Evolutionary conservation across 768 basidiomycete genomes (phyloP), one percentile per base, ranked within the genome.

Genomic region (Neoboletus magnificus): DNA sequence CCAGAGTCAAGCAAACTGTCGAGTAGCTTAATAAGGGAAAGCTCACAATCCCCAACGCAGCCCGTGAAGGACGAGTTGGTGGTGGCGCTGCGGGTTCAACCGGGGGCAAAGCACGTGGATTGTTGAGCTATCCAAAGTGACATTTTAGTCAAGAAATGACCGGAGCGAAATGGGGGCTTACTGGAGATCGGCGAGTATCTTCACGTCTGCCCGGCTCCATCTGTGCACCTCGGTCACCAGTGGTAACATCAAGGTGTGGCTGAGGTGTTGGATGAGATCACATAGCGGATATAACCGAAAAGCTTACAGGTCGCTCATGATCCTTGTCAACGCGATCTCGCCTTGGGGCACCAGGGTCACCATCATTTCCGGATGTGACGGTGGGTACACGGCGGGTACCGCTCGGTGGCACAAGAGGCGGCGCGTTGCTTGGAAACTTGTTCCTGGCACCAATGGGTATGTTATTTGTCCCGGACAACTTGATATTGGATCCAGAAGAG

Each of bases 381-480:
- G 20, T 9, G 3, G 52, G 35, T 10, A 11, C 6, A 10, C 52
- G 65, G 20, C 48, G 56, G 23, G 12, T n/a, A 32, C 18, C 40
- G 27, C 23, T 60, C 2, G 40, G 50, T 27, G 40, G 43, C 29
- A 44, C 20, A 7, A 36, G 50, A 25, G 44, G 37, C 6, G 55
- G 44, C 4, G 41, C 48, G 22, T 52, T 64, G 29, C 46, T 32
- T 6, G 55, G n/a, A 55, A 67, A 65, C 20, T 66, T 73, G 47
- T 55, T 64, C 44, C 68, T 59, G 8, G 53, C 50, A 18, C 71
- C 71, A 27, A 71, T 70, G 16, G 71, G 71, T 48, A 55, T 64
- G 30, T 63, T 72, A 52, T 73, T 72, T 23, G 71, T 71, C 23
- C 71, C 71, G 3, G 71, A 72, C 10, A 72, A 36, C 25, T 66